Conservation (phyloP, 495 filamentous ascomycete species). For the Xylaria palmicola region DNA sequence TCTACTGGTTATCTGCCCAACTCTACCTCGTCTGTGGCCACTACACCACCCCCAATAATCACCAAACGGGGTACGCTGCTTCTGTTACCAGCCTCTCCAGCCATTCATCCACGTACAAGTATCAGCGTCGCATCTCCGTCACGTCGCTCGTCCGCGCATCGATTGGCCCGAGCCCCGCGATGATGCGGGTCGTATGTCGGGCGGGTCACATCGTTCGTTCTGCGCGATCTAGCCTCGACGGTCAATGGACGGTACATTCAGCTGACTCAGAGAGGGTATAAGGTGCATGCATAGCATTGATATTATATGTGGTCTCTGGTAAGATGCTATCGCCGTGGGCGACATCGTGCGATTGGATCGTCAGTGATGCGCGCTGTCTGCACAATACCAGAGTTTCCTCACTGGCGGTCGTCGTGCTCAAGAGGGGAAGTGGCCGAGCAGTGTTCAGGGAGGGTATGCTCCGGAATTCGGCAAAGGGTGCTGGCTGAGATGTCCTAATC, state of each 20-base stretch:
- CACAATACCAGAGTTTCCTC: background rate
- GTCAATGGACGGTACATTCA: background rate
- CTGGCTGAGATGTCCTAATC: no score
- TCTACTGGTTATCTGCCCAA: background rate
- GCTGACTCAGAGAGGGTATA: slow-evolving; percentile 7
- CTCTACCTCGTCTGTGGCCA: background rate
- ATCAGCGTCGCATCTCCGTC: slow-evolving; percentile 7
- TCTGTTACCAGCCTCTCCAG: background rate
- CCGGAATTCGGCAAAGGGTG: no score
- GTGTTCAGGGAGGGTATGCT: no score
- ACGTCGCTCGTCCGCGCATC: background rate
- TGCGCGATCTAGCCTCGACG: background rate
- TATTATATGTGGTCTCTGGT: background rate
- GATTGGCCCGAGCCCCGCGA: background rate
- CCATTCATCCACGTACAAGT: slow-evolving; percentile 15
- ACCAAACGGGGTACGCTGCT: background rate
- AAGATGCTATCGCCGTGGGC: background rate
- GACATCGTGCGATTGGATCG: background rate
- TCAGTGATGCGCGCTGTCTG: background rate
- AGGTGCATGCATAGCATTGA: background rate
- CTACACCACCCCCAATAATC: background rate
- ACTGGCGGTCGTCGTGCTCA: background rate
- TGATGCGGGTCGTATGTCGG: background rate
- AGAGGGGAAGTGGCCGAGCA: no score
- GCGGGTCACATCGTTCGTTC: background rate